phyloP scores from a whole-genome alignment of 331 rosid genomes.

The Cydonia oblonga region DNA sequence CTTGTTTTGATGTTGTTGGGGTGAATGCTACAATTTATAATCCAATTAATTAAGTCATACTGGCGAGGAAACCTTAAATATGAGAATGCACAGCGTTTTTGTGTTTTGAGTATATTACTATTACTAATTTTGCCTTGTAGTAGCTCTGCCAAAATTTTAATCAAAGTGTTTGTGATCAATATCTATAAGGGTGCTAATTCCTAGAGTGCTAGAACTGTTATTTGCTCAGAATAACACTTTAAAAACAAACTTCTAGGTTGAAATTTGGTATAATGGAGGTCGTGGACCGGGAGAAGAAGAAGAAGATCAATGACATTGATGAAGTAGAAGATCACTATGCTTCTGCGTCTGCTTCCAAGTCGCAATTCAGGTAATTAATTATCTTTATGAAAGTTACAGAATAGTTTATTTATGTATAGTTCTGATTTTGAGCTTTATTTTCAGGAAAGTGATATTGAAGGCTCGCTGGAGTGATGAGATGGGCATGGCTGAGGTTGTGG shows the following conservation, averaged over 20 bases:
- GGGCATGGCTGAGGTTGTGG: slow-evolving; percentile 59
- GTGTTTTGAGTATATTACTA: too few species aligned
- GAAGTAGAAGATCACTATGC: slow-evolving; percentile 13
- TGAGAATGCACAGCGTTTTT: too few species aligned
- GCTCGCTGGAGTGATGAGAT: slow-evolving; percentile 48
- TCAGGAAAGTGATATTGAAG: slow-evolving; percentile 42
- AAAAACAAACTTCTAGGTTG: background rate
- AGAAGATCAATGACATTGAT: slow-evolving; percentile 19
- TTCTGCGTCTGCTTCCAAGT: slow-evolving; percentile 31
- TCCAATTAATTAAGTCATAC: too few species aligned
- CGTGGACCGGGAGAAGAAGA: background rate
- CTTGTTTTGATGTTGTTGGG: too few species aligned
- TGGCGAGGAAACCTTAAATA: too few species aligned
- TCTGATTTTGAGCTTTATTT: background rate
- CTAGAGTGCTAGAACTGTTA: background rate
- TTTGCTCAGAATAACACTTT: background rate
- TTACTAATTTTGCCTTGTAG: too few species aligned
- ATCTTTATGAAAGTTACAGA: background rate
- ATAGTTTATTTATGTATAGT: background rate
- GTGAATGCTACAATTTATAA: too few species aligned
- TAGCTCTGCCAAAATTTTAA: too few species aligned
- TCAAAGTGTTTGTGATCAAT: too few species aligned
- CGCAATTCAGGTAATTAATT: slow-evolving; percentile 47
- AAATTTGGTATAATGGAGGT: slow-evolving; percentile 8
- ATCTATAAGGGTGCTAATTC: background rate